Evolutionary conservation across 805 yeast species (phyloP).

Genomic region (Jamesozyma piceae): DNA sequence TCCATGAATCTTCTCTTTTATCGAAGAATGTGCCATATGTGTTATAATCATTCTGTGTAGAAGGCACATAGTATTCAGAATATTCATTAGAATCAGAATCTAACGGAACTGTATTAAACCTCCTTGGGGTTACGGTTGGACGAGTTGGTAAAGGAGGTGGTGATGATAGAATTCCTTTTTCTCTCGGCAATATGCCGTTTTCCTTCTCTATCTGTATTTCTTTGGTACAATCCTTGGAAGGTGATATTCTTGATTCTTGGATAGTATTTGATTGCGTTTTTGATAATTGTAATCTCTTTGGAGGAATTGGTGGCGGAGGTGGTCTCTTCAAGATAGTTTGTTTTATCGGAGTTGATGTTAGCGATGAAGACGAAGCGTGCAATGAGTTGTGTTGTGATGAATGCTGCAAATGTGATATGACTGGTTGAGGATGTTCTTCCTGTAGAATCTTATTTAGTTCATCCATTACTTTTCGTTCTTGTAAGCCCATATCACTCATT

Average conservation of each 20-base stretch:
- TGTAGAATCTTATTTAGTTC: constrained; percentile 23
- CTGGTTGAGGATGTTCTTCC: constrained; percentile 6
- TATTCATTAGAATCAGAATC: background rate
- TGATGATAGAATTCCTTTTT: background rate
- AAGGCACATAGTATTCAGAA: constrained; percentile 15
- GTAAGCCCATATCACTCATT: constrained; percentile 45
- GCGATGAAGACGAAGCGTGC: background rate
- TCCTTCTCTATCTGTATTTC: background rate
- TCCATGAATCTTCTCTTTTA: constrained; percentile 49
- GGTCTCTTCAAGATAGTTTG: background rate
- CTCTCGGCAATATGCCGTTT: background rate
- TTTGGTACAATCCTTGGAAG: background rate
- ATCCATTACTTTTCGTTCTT: constrained; percentile 18
- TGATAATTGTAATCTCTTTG: constrained; percentile 17
- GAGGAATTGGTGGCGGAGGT: constrained; percentile 20
- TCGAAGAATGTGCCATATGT: constrained; percentile 31
- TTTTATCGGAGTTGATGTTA: background rate
- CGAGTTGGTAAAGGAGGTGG: constrained; percentile 4
- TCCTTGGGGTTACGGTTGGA: background rate
- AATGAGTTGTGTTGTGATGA: background rate
- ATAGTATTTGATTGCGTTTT: constrained; percentile 11
- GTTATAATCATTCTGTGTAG: constrained; percentile 24
- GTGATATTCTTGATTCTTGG: constrained; percentile 1
- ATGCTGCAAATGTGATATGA: background rate
- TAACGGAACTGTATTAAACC: background rate